phyloP scores from a whole-genome alignment of 208 protist species.

The Crithidia sp. region DNA sequence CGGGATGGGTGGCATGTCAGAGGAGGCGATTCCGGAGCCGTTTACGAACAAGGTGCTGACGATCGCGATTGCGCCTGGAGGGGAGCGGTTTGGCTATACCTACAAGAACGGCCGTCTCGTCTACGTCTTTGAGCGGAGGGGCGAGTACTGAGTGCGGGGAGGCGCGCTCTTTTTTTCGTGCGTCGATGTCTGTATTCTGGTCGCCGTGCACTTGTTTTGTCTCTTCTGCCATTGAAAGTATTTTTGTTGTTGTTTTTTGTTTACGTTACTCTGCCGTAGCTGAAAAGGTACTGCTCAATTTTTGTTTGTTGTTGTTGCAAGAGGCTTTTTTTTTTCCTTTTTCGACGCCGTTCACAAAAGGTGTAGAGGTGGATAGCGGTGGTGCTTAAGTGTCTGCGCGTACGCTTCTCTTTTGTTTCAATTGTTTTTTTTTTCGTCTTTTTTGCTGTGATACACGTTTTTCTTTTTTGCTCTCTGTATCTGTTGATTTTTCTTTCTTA shows the following conservation, averaged over 20 bases:
- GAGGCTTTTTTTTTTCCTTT: background rate
- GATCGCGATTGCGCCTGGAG: constrained; percentile 79
- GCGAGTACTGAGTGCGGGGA: background rate
- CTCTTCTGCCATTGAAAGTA: background rate
- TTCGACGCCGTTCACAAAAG: background rate
- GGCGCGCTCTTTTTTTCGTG: too few relatives aligned
- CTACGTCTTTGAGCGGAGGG: constrained; percentile 77
- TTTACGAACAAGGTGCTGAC: constrained; percentile 81
- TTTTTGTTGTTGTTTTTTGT: background rate
- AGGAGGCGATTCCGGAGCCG: constrained; percentile 61
- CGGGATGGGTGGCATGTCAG: constrained; percentile 5
- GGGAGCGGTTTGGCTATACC: constrained; percentile 79
- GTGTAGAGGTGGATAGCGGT: background rate
- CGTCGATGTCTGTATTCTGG: too few relatives aligned
- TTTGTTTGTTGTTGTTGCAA: background rate
- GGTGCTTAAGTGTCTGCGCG: too few relatives aligned
- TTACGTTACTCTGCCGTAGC: too few relatives aligned
- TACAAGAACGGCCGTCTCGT: constrained; percentile 75
- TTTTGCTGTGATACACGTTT: background rate
- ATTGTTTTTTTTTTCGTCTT: constrained; percentile 2
- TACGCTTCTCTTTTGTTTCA: background rate
- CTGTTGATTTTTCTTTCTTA: background rate
- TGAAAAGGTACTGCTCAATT: too few relatives aligned
- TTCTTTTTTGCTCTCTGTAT: constrained; percentile 3
- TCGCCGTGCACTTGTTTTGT: background rate